Evolutionary conservation across 2,329 filamentous ascomycete genomes (phyloP).

Genomic region (Ascomycota sp.): DNA sequence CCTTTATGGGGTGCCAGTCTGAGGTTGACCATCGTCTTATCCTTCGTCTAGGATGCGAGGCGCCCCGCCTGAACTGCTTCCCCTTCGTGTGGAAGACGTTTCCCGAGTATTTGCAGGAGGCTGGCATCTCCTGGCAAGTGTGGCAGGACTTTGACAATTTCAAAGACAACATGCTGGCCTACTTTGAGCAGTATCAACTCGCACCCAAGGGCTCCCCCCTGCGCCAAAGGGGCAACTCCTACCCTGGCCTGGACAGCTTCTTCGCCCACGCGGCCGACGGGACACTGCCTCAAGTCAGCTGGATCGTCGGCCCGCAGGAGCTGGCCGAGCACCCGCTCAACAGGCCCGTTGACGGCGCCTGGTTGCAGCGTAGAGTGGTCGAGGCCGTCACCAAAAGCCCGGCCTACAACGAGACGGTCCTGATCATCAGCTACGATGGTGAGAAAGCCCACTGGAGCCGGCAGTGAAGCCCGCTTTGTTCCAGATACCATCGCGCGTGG

Average conservation of each 20-base stretch:
- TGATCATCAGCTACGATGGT: conserved; percentile 31
- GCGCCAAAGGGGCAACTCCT: conserved; percentile 14
- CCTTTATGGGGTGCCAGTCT: too few relatives aligned
- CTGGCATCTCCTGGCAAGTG: conserved; percentile 27
- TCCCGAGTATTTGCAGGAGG: conserved; percentile 24
- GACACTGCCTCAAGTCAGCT: conserved; percentile 27
- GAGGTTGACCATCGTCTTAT: too few relatives aligned
- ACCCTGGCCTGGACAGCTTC: conserved; percentile 24
- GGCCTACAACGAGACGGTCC: conserved; percentile 24
- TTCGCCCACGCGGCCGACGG: conserved; percentile 26
- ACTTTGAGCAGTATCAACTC: conserved; percentile 8
- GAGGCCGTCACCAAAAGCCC: conserved; percentile 26
- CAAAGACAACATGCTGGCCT: conserved; percentile 30
- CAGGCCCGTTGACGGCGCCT: conserved; percentile 30
- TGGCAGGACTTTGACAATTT: conserved; percentile 28
- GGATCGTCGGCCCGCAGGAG: conserved; percentile 31
- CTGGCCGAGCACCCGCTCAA: conserved; percentile 23
- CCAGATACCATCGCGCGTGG: too few relatives aligned
- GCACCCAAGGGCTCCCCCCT: conserved; percentile 3
- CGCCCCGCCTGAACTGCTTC: conserved; percentile 23
- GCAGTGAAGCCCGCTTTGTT: too few relatives aligned
- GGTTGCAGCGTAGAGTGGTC: conserved; percentile 32
- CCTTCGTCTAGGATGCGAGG: conserved; percentile 22
- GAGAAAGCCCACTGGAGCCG: background rate
- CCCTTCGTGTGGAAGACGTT: conserved; percentile 30